Conservation (phyloP, 345 rosid species). For the Arabidopsis thaliana region DNA sequence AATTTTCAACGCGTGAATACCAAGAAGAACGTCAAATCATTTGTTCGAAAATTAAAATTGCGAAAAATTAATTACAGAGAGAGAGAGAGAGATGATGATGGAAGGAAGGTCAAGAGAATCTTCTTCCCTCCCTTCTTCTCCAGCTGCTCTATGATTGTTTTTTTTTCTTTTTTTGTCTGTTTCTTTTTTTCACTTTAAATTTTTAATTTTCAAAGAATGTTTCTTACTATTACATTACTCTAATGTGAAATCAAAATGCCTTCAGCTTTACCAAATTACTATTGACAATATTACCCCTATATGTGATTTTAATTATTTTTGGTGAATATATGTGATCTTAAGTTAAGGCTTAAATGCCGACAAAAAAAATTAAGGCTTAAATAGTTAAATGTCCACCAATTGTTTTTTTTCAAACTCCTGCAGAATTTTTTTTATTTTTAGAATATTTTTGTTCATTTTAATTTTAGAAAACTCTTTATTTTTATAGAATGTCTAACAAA, state of each 20-base stretch:
- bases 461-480: not conserved
- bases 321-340: no score
- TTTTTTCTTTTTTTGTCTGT: not conserved
- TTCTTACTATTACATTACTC: not conserved
- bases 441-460: not conserved
- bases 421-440: no score
- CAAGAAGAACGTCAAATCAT: conserved; percentile 22
- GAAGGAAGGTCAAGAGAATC: conserved; percentile 43
- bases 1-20: conserved; percentile 36
- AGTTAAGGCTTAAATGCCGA: no score
- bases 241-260: not conserved
- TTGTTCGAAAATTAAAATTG: not conserved
- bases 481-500: not conserved
- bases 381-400: no score
- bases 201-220: not conserved
- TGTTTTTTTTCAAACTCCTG: no score
- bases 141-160: conserved; percentile 37
- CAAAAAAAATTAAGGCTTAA: no score
- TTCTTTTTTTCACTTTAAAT: not conserved
- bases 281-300: no score
- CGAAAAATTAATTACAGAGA: conserved; percentile 6
- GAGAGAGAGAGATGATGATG: conserved; percentile 23
- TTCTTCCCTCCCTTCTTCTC: conserved; percentile 41
- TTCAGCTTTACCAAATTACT: no score
- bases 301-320: no score